phyloP scores from a whole-genome alignment of 2,329 filamentous ascomycete genomes.

The Eutypella sp. region DNA sequence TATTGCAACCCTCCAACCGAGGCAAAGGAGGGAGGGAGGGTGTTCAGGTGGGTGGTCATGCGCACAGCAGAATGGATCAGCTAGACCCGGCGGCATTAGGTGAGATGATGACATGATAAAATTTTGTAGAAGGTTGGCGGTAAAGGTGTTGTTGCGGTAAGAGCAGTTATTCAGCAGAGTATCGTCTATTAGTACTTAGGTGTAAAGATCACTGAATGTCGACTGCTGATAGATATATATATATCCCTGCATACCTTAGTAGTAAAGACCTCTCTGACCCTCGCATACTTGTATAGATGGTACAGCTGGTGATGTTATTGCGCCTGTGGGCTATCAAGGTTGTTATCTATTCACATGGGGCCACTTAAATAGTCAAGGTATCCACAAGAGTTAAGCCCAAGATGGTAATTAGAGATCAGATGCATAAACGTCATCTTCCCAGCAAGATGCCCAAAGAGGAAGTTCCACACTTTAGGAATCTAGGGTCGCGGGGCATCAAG shows the following conservation, averaged over 20 bases:
- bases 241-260: background rate
- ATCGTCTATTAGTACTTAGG: too few relatives aligned
- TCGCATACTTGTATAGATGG: too few relatives aligned
- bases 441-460: background rate
- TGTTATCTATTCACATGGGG: background rate
- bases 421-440: background rate
- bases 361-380: background rate
- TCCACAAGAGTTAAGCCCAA: too few relatives aligned
- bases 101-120: background rate
- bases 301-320: too few relatives aligned
- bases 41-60: too few relatives aligned
- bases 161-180: too few relatives aligned
- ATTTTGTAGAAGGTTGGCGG: background rate
- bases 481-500: background rate
- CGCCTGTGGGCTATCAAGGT: too few relatives aligned
- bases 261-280: too few relatives aligned
- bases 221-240: background rate
- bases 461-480: background rate
- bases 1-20: constrained; percentile 1
- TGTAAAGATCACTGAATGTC: too few relatives aligned
- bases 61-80: background rate
- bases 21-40: background rate
- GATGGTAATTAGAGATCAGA: background rate
- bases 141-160: too few relatives aligned
- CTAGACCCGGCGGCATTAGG: background rate